Evolutionary conservation across 75 land plant species (phyloP), one percentile per base, ranked within the genome.

Genomic region (Cryptomeria japonica): DNA sequence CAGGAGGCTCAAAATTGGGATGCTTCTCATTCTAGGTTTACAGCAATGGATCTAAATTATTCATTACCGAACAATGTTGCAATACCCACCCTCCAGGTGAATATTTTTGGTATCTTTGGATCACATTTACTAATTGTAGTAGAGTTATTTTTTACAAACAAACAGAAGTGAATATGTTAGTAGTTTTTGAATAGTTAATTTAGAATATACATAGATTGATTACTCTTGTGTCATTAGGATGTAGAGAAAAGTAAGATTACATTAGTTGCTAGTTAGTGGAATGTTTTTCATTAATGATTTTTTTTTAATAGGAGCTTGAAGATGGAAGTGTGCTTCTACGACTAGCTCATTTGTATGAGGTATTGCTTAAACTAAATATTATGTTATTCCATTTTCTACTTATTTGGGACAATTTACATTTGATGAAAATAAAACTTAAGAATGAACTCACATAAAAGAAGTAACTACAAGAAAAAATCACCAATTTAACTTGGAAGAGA

Each of bases 261-360:
- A 82, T 44, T 46, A 12, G 46, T 46, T 46, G 31, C 32, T 82
- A 42, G 47, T 44, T n/a, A 44, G 13, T 31, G 84, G 18, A 11
- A 82, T 13, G 3, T 32, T 46, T 44, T 3, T 7, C 38, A 37
- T 37, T 36, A 25, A 84, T 47, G 19, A 78, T 2, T 36, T 87
- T 31, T n/a, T 87, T 25, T 37, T n/a, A 85, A 38, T 87, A 96
- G 95, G 94, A 90, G 73, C 90, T 95, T 44, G 93, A 95, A 56
- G 90, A 95, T 91, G 93, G 94, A 80, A 87, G 86, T 58, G 90
- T 90, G 22, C 93, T 94, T 15, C 86, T 95, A 16, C 93, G 96
- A 18, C 76, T 96, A 85, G 96, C 97, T 77, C 97, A 96, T 90
- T 87, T 96, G 2, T 96, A 90, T 88, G 96, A 96, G 96, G 97